These are phyloP conservation scores for Aegilops tauschii DNA, from an alignment of 176 grass and related monocot species.

Conservation along the genomic window DNA sequence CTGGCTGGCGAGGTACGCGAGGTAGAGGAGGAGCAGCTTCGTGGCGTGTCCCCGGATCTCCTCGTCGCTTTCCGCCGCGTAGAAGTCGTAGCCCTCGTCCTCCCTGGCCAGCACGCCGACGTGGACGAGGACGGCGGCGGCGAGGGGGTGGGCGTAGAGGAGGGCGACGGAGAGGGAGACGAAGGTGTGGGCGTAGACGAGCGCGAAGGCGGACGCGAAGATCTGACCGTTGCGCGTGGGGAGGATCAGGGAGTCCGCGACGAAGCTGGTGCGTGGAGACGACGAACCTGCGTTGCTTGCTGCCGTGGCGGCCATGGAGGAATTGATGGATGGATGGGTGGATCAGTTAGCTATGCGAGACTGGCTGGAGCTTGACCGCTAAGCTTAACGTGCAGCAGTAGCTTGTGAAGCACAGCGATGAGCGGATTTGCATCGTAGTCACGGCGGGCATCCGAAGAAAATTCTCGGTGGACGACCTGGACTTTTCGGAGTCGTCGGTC, in stretches of 20 bases:
- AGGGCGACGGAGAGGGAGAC: neutral
- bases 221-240: constrained; percentile 3
- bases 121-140: neutral
- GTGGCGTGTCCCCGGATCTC: neutral
- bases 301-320: neutral
- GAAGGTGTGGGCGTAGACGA: constrained; percentile 29
- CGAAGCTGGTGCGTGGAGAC: neutral
- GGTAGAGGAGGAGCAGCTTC: constrained; percentile 10
- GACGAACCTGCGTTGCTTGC: neutral
- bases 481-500: too few species aligned
- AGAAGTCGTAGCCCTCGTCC: too few species aligned
- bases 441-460: too few species aligned
- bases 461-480: too few species aligned
- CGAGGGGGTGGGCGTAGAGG: neutral
- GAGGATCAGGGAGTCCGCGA: constrained; percentile 24
- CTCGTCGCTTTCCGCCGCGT: too few species aligned
- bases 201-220: neutral
- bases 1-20: constrained; percentile 20
- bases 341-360: neutral
- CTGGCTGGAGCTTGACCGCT: neutral
- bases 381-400: neutral
- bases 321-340: neutral
- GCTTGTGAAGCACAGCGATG: neutral
- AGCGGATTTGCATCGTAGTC: neutral
- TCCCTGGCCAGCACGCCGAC: neutral